These are phyloP conservation scores for Curvularia spicifera DNA, from an alignment of 2,329 filamentous ascomycete genomes.

Conservation along the genomic window DNA sequence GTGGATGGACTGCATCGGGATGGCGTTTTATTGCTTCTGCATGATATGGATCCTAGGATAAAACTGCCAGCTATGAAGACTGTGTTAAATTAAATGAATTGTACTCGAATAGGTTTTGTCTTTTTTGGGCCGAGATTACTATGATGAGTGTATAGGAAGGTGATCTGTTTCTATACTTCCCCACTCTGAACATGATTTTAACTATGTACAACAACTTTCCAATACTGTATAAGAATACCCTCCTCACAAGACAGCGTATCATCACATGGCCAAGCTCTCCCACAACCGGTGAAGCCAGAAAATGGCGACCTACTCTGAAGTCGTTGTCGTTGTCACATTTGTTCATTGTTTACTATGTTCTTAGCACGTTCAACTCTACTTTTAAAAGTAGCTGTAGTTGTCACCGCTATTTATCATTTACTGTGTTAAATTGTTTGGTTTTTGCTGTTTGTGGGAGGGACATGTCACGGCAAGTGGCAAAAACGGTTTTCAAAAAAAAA, in stretches of 20 bases:
- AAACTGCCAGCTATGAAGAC: background rate
- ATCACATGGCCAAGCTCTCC: background rate
- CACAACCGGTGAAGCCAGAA: no score
- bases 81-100: background rate
- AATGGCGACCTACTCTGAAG: no score
- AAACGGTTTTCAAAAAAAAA: background rate
- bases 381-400: no score
- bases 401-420: no score
- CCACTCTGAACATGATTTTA: background rate
- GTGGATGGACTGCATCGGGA: conserved; percentile 13
- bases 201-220: background rate
- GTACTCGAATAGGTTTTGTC: background rate
- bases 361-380: no score
- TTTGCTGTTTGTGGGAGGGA: background rate
- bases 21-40: conserved; percentile 7
- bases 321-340: no score
- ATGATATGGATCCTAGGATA: background rate
- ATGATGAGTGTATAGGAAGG: background rate
- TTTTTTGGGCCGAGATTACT: background rate
- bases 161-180: background rate
- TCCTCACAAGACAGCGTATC: background rate
- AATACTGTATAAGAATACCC: background rate
- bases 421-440: no score
- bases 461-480: background rate
- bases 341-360: no score